Evolutionary conservation across 2,329 filamentous ascomycete genomes (phyloP).

Genomic region (Cladosporium sp.): DNA sequence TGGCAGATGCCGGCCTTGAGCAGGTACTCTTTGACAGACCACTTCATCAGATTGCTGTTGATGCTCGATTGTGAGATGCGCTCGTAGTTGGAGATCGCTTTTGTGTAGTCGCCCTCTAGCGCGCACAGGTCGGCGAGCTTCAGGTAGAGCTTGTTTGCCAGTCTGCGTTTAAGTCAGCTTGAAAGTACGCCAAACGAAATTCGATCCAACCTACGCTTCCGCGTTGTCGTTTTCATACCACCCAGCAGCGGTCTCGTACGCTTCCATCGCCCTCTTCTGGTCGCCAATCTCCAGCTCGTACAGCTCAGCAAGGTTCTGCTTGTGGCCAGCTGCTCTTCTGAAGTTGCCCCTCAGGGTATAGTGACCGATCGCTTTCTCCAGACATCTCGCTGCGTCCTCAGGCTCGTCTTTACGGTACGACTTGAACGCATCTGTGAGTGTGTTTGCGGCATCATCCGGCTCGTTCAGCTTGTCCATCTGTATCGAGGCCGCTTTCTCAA

Average conservation of each 20-base stretch:
- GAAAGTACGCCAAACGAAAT: not conserved
- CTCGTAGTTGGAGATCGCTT: constrained; percentile 75
- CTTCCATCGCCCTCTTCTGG: constrained; percentile 68
- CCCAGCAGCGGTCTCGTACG: constrained; percentile 76
- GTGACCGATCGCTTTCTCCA: constrained; percentile 73
- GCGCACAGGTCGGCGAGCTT: constrained; percentile 87
- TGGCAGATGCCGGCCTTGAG: constrained; percentile 92
- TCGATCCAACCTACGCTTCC: constrained; percentile 56
- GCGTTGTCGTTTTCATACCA: constrained; percentile 90
- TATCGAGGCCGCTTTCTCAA: constrained; percentile 76
- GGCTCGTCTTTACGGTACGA: constrained; percentile 83
- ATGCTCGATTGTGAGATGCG: constrained; percentile 69
- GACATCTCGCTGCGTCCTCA: constrained; percentile 71
- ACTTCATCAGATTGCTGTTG: constrained; percentile 87
- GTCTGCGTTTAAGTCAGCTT: constrained; percentile 40
- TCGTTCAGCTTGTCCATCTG: constrained; percentile 79
- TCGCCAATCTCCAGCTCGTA: constrained; percentile 79
- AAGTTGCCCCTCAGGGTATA: constrained; percentile 90
- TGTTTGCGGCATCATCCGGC: constrained; percentile 86
- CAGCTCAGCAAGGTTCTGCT: constrained; percentile 81
- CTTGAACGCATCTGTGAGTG: constrained; percentile 86
- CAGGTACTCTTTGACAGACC: constrained; percentile 92
- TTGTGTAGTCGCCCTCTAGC: constrained; percentile 75
- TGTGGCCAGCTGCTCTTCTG: constrained; percentile 79
- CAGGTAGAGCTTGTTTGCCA: constrained; percentile 89